These are phyloP conservation scores for Phlyctochytrium planicorne DNA, from an alignment of 192 early-diverging fungal genomes.

Conservation along the genomic window DNA sequence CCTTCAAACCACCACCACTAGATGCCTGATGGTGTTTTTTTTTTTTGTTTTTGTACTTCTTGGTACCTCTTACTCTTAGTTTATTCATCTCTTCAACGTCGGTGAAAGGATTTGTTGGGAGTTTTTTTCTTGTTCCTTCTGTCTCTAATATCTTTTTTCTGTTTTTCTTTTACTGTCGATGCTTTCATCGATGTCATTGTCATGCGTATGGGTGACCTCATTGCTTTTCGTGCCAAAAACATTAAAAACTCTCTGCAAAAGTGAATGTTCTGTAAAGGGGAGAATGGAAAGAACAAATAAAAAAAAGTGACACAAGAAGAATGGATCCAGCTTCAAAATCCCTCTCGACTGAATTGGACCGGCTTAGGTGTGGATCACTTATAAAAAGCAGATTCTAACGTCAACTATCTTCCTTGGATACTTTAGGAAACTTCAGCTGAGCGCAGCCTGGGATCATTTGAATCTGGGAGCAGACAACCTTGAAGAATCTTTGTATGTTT, in stretches of 20 bases:
- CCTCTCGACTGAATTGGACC: no score
- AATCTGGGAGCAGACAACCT: neutral
- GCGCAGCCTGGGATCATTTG: neutral
- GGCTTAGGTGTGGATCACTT: no score
- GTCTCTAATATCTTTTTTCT: neutral
- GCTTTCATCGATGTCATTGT: neutral
- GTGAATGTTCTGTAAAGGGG: neutral
- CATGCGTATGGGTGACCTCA: no score
- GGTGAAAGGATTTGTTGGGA: neutral
- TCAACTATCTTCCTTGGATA: neutral
- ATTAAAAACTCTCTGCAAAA: no score
- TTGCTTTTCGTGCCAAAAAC: no score
- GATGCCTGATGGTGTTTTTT: neutral
- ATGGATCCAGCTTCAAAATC: neutral
- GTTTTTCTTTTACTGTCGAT: neutral
- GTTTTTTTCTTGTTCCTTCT: neutral
- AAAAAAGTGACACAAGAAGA: neutral
- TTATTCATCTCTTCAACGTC: neutral
- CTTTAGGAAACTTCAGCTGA: neutral
- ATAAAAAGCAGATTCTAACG: neutral
- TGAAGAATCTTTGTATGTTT: neutral
- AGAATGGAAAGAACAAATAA: neutral
- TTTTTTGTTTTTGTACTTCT: neutral
- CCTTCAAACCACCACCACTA: neutral
- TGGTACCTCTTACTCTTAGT: neutral